Base-by-base conservation (phyloP, 2,329 filamentous ascomycete species). In the Verticillium nubilum region DNA sequence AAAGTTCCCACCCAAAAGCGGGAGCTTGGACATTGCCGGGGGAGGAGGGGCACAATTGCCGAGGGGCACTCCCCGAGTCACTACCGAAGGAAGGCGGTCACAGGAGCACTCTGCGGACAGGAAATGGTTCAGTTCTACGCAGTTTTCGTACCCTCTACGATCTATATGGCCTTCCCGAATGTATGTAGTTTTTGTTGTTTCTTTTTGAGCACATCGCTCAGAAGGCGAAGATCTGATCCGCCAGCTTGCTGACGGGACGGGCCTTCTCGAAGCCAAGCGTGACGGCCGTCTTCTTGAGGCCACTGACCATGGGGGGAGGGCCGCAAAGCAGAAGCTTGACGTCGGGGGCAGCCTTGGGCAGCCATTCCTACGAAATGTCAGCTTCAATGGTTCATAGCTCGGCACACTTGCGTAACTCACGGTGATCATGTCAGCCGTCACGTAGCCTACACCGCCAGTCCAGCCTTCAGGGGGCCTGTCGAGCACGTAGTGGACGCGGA, bases 201-300 rank as follows among this genome's bases (percentile, higher is more conserved):
- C 9, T 23, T 47, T 19, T 47, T 3, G 23, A 6, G 12, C 23
- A 17, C 7, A 17, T 52, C 12, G 12, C 59, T 71, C 76, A 79
- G 78, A 99, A 99, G 72, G 91, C 92, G 80, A 99, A 99, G 67
- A 99, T 91, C 77, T 98, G 95, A 75, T 99, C 95, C 73, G 94
- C 90, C 58, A 98, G 87, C 86, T 98, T 98, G 87, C 93, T 97
- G 69, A 98, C 93, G 52, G 94, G 92, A 62, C 88, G 86, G 50
- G 95, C 91, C 84, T 98, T 98, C 72, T 91, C 85, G 81, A 89
- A 99, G 60, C 95, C 95, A 23, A 98, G 83, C 64, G 86, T 83
- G 78, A 96, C 92, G 56, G 93, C 89, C 6, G 92, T 86, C 85
- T 98, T 98, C 90, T 99, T 99, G 81, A 98, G 89, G 57, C 92